Evolutionary conservation across 139 green algal genomes (phyloP).

Genomic region (Microglena sp.): DNA sequence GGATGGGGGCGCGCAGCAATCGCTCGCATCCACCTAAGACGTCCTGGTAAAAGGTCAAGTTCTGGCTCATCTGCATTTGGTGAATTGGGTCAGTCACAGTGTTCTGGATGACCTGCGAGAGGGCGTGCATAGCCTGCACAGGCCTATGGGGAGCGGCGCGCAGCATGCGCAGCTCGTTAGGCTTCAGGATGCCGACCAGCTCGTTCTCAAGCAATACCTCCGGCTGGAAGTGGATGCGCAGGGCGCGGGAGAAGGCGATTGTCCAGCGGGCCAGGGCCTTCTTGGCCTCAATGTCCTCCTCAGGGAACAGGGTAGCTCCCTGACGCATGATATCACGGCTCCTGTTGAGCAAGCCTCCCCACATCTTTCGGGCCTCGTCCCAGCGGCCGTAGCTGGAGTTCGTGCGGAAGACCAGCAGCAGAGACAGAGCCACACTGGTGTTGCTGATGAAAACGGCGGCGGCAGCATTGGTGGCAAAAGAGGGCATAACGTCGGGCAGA

Average conservation of each 20-base stretch:
- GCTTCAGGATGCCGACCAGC: slow-evolving; percentile 19
- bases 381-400: not conserved
- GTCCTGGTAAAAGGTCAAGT: slow-evolving; percentile 55
- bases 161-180: slow-evolving; percentile 24
- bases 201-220: slow-evolving; percentile 19
- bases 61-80: slow-evolving; percentile 32
- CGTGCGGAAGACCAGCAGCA: slow-evolving; percentile 29
- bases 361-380: not conserved
- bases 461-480: slow-evolving; percentile 12
- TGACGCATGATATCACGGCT: slow-evolving; percentile 30
- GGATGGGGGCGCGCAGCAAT: slow-evolving; percentile 71
- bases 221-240: slow-evolving; percentile 34
- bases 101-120: slow-evolving; percentile 23
- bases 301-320: slow-evolving; percentile 35
- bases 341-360: slow-evolving; percentile 32
- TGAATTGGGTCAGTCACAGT: not conserved
- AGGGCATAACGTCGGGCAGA: slow-evolving; percentile 15
- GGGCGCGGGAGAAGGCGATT: slow-evolving; percentile 21
- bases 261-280: slow-evolving; percentile 28
- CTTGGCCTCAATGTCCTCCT: slow-evolving; percentile 23
- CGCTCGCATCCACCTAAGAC: slow-evolving; percentile 46
- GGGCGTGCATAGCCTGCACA: slow-evolving; percentile 21
- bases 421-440: slow-evolving; percentile 29
- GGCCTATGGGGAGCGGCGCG: slow-evolving; percentile 10
- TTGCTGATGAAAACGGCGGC: slow-evolving; percentile 26